A percentile compares a stretch with the other conserved stretches of the same genome.
phyloP scores from a whole-genome alignment of 2,329 filamentous ascomycete genomes.

The Epichloe festucae region DNA sequence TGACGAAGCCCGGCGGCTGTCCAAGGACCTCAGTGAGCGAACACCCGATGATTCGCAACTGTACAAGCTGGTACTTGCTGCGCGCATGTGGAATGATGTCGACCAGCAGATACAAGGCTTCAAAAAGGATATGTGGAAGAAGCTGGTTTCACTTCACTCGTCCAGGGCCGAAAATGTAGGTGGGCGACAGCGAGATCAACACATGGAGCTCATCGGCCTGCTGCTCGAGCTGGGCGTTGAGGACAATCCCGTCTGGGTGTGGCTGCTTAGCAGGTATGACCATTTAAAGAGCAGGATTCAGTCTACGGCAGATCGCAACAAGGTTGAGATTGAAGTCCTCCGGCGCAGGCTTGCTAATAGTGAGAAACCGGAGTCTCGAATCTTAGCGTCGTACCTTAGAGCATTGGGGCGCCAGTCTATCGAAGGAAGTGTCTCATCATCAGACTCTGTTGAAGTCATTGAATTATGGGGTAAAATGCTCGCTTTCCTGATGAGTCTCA shows the following conservation, averaged over 20 bases:
- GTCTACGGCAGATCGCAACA: constrained; percentile 68
- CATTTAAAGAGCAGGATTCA: constrained; percentile 78
- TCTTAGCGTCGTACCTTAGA: constrained; percentile 63
- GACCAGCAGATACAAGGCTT: constrained; percentile 75
- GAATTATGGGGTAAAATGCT: constrained; percentile 90
- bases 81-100: constrained; percentile 90
- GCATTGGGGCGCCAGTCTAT: constrained; percentile 55
- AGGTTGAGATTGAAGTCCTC: constrained; percentile 84
- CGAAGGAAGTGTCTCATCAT: constrained; percentile 45
- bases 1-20: constrained; percentile 61
- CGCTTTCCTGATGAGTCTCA: constrained; percentile 56
- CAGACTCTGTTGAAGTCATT: constrained; percentile 71
- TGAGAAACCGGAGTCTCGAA: constrained; percentile 56
- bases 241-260: constrained; percentile 93
- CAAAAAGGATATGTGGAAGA: constrained; percentile 82
- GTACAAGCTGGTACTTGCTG: constrained; percentile 76
- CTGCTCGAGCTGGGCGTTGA: constrained; percentile 89
- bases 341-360: constrained; percentile 64
- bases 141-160: constrained; percentile 55
- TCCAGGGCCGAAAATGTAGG: constrained; percentile 33
- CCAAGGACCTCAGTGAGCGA: constrained; percentile 38
- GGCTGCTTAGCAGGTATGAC: constrained; percentile 82
- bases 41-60: constrained; percentile 65
- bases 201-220: constrained; percentile 82
- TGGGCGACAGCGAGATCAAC: constrained; percentile 58